phyloP scores from a whole-genome alignment of 345 rosid genomes.

The Hibiscus mutabilis region DNA sequence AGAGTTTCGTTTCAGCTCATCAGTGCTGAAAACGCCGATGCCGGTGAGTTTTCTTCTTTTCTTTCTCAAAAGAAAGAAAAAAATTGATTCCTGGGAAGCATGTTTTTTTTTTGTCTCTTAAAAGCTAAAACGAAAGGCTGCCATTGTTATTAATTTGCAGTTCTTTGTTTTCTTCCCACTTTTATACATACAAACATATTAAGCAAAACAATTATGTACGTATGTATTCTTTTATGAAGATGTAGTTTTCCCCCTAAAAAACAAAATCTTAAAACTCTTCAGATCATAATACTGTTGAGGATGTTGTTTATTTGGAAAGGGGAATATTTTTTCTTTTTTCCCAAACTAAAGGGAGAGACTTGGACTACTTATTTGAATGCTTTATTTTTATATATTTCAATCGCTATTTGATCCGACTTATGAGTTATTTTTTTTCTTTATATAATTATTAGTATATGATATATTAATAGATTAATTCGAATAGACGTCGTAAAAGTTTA shows the following conservation, averaged over 20 bases:
- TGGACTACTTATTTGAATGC: too few relatives aligned
- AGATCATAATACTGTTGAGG: too few relatives aligned
- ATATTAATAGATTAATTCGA: too few relatives aligned
- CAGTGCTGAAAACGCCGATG: constrained; percentile 30
- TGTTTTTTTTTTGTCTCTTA: not conserved
- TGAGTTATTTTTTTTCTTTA: too few relatives aligned
- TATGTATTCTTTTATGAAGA: not conserved
- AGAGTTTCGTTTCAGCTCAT: constrained; percentile 66
- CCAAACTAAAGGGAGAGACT: not conserved
- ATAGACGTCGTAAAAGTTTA: too few relatives aligned
- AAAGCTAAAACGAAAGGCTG: not conserved
- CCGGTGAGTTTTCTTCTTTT: not conserved
- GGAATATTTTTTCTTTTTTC: not conserved
- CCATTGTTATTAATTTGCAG: not conserved
- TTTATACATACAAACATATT: not conserved
- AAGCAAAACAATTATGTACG: too few relatives aligned
- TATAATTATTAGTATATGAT: too few relatives aligned
- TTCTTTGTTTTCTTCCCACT: not conserved
- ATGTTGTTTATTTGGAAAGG: not conserved
- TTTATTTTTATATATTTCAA: too few relatives aligned
- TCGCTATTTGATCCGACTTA: too few relatives aligned
- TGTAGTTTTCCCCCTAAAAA: not conserved
- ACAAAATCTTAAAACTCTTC: too few relatives aligned
- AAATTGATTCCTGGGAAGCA: not conserved
- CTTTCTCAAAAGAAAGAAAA: too few relatives aligned